Percentiles rank a stretch among this genome's conserved stretches.
These are phyloP conservation scores for Lachancea nothofagi DNA, from an alignment of 805 yeast species.

Conservation along the genomic window DNA sequence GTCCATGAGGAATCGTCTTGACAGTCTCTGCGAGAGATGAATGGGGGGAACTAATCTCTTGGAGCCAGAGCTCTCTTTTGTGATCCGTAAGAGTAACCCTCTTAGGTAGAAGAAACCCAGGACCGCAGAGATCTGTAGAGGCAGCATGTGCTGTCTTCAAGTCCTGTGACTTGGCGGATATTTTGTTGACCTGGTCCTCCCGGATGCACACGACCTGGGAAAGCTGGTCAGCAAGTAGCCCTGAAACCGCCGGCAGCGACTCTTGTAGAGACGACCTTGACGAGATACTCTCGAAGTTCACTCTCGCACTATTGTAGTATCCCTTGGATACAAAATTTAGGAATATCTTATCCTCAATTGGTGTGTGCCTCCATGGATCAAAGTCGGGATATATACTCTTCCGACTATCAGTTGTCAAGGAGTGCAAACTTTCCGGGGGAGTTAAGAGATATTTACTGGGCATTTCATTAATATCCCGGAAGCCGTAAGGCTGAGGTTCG, in stretches of 20 bases:
- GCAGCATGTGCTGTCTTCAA: slow-evolving; percentile 3
- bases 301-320: slow-evolving; percentile 30
- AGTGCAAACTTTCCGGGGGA: slow-evolving; percentile 33
- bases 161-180: slow-evolving; percentile 15
- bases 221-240: slow-evolving; percentile 27
- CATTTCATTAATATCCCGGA: slow-evolving; percentile 5
- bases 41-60: slow-evolving; percentile 63
- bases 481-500: background rate
- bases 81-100: slow-evolving; percentile 86
- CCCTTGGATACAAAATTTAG: slow-evolving; percentile 32
- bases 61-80: slow-evolving; percentile 79
- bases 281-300: slow-evolving; percentile 33
- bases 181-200: slow-evolving; percentile 29
- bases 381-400: slow-evolving; percentile 30
- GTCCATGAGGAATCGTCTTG: slow-evolving; percentile 85
- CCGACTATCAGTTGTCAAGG: slow-evolving; percentile 14
- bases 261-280: slow-evolving; percentile 34
- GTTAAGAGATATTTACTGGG: slow-evolving; percentile 27
- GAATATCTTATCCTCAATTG: slow-evolving; percentile 30
- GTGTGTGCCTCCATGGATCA: slow-evolving; percentile 32
- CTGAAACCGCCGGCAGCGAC: slow-evolving; percentile 29
- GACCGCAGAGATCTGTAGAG: slow-evolving; percentile 26
- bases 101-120: slow-evolving; percentile 29
- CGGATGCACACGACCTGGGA: slow-evolving; percentile 27
- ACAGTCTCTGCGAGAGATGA: slow-evolving; percentile 65